Percentiles rank a stretch among this genome's conserved stretches.
Evolutionary conservation across 306 rosid genomes (phyloP).

Genomic region (Quercus variabilis): DNA sequence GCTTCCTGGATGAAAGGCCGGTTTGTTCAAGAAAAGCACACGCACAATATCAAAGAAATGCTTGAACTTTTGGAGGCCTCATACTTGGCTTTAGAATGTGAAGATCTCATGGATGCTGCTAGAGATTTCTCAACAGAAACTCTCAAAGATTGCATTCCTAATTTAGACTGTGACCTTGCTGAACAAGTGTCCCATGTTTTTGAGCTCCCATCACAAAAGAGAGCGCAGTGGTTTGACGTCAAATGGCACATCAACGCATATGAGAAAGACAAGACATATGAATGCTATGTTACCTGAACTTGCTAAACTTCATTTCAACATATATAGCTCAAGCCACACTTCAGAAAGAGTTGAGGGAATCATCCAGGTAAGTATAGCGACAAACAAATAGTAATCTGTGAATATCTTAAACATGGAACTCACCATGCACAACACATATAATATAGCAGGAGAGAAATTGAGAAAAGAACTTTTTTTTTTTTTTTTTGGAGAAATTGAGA

Average conservation of each 20-base stretch:
- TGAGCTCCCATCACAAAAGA: slow-evolving; percentile 50
- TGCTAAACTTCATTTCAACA: slow-evolving; percentile 48
- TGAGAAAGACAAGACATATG: not conserved
- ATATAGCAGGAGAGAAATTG: too few relatives aligned
- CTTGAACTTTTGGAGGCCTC: slow-evolving; percentile 48
- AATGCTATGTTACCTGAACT: slow-evolving; percentile 25
- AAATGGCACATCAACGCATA: slow-evolving; percentile 41
- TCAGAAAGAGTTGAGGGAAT: slow-evolving; percentile 47
- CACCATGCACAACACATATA: too few relatives aligned
- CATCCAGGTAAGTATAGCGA: slow-evolving; percentile 31
- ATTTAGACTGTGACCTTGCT: not conserved
- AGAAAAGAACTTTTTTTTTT: too few relatives aligned
- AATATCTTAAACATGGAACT: not conserved
- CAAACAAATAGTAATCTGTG: too few relatives aligned
- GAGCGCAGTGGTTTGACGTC: slow-evolving; percentile 56
- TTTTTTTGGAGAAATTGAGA: too few relatives aligned
- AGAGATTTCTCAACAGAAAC: not conserved
- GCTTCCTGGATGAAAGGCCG: slow-evolving; percentile 23
- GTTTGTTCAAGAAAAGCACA: not conserved
- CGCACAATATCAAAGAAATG: not conserved
- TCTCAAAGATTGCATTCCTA: slow-evolving; percentile 15
- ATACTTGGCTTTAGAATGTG: slow-evolving; percentile 40
- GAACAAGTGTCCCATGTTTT: slow-evolving; percentile 35
- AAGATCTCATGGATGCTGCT: slow-evolving; percentile 28
- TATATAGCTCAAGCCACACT: slow-evolving; percentile 31